Base-by-base conservation (phyloP, 1,139 yeast genomes). In the Pichia inconspicua region DNA sequence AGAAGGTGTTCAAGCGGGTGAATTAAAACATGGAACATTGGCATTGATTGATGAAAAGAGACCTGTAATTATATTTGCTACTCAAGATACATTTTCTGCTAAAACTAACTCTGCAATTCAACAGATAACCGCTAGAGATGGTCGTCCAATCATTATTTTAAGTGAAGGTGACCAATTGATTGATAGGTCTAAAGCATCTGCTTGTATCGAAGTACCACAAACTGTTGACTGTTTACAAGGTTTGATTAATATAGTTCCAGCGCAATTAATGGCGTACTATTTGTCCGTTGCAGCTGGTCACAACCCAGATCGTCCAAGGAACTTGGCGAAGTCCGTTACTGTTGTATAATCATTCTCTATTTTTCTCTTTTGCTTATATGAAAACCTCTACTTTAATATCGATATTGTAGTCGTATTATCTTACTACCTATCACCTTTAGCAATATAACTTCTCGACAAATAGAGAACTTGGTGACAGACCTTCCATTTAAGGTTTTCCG, bases 1-100 rank as follows among this genome's bases (percentile, higher is more conserved):
- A 28, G 99, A 94, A 73, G 99, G 98, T 73, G 96, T 94, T 46
- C 80, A 92, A 58, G 98, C 99, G 28, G 99, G 98, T 66, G 99
- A 94, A 70, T 80, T 94, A 69, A 94, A 94, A 71, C 99, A 94
- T 66, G 99, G 99, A 70, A 96, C 89, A 38, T 78, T 94, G 63
- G 99, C 99, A 3, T 77, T 94, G 56, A 97, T 94, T 55, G 99
- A 94, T 68, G 95, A 87, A 62, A 74, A 84, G 58, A 75, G 94
- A 64, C 98, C 98, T 54, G 88, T 92, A 56, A 84, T 94, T 68
- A 95, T 95, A 12, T 82, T 94, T 69, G 97, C 97, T 48, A 92
- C 98, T n/a, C 80, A 95, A 65, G 99, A 94, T 69, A 87, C 97
- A 27, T 77, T 94, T 59, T 90, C 92, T 76, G 96, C 98, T 54